phyloP scores from a whole-genome alignment of 345 rosid species.

The Lagerstroemia speciosa region DNA sequence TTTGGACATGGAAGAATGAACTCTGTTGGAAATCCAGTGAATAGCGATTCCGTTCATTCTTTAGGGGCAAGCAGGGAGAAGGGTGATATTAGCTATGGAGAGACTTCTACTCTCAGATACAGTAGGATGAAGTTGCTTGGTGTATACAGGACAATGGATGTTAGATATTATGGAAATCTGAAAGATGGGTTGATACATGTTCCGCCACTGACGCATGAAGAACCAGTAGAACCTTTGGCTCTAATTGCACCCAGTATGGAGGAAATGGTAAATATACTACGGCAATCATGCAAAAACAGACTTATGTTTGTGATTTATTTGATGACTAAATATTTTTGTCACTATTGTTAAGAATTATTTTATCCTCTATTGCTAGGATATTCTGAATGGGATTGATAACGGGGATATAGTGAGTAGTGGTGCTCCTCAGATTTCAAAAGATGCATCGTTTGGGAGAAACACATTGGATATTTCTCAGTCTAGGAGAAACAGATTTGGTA shows the following conservation, averaged over 20 bases:
- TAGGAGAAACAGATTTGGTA: constrained; percentile 64
- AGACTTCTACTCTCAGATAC: constrained; percentile 44
- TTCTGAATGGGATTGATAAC: constrained; percentile 72
- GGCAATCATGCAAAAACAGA: background rate
- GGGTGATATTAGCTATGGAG: constrained; percentile 49
- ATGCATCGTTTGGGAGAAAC: constrained; percentile 48
- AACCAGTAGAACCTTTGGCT: constrained; percentile 68
- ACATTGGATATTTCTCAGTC: constrained; percentile 37
- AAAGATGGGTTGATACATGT: constrained; percentile 53
- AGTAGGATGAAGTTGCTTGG: constrained; percentile 74
- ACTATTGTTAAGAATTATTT: constrained; percentile 8
- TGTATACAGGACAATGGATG: constrained; percentile 57
- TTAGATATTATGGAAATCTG: constrained; percentile 28
- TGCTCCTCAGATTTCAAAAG: constrained; percentile 68
- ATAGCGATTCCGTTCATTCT: constrained; percentile 32
- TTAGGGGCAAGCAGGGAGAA: constrained; percentile 33
- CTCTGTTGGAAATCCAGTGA: constrained; percentile 43
- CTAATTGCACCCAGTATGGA: constrained; percentile 62
- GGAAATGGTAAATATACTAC: constrained; percentile 50
- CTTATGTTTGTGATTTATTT: background rate
- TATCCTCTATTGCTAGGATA: constrained; percentile 31
- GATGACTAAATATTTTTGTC: constrained; percentile 6
- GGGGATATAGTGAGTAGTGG: constrained; percentile 80
- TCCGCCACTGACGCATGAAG: constrained; percentile 67
- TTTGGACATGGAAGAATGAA: constrained; percentile 56